Percentiles rank a stretch among this genome's conserved stretches.
Conservation (phyloP, 768 basidiomycete genomes). For the Lactarius psammicola region DNA sequence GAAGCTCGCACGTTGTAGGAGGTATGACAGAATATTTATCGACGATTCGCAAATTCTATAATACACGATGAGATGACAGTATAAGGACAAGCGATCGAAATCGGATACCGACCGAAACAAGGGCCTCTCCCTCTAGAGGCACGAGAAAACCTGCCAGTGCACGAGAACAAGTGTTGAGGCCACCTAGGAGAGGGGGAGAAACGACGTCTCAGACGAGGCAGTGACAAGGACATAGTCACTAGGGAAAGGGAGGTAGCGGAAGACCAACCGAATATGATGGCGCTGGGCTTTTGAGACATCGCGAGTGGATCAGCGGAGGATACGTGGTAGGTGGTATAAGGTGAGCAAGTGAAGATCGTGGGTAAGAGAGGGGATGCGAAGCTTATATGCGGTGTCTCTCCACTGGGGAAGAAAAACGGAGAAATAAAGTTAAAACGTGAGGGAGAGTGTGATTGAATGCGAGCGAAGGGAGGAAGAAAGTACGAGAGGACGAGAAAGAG, state of each 20-base stretch:
- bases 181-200: constrained; percentile 48
- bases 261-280: constrained; percentile 71
- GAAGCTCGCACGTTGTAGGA: constrained; percentile 61
- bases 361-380: constrained; percentile 32
- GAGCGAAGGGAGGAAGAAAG: constrained; percentile 12
- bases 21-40: constrained; percentile 73
- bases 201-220: neutral
- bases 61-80: constrained; percentile 22
- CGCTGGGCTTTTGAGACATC: constrained; percentile 57
- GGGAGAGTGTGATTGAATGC: constrained; percentile 16
- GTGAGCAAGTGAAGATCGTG: constrained; percentile 31
- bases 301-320: constrained; percentile 22
- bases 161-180: constrained; percentile 76
- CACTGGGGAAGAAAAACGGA: neutral
- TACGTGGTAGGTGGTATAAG: constrained; percentile 28
- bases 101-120: constrained; percentile 61
- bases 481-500: neutral
- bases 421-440: neutral
- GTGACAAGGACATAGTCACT: constrained; percentile 12
- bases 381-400: constrained; percentile 8
- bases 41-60: constrained; percentile 64
- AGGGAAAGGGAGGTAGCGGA: neutral
- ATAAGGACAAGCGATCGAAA: constrained; percentile 17
- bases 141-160: constrained; percentile 66
- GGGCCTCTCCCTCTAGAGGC: constrained; percentile 61